phyloP scores from a whole-genome alignment of 1,139 yeast species.

The Wickerhamomyces sp. region DNA sequence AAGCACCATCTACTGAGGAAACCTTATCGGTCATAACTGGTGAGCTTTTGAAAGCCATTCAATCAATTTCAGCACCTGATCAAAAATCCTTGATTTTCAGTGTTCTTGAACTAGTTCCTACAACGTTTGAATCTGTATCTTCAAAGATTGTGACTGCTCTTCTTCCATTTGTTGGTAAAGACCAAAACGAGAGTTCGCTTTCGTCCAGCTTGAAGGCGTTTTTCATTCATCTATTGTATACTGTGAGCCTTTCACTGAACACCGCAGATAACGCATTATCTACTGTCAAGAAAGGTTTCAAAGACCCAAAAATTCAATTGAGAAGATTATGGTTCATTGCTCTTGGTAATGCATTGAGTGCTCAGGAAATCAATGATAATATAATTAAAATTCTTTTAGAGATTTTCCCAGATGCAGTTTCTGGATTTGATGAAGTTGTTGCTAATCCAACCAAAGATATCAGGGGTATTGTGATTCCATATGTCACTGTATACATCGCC shows the following conservation, averaged over 20 bases:
- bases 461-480: conserved; percentile 47
- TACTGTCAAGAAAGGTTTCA: conserved; percentile 52
- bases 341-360: conserved; percentile 34
- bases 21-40: conserved; percentile 34
- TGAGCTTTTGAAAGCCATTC: conserved; percentile 54
- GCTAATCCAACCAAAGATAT: conserved; percentile 41
- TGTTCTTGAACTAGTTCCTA: conserved; percentile 34
- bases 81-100: conserved; percentile 49
- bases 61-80: conserved; percentile 63
- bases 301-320: conserved; percentile 58
- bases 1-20: conserved; percentile 19
- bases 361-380: conserved; percentile 17
- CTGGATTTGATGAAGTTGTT: conserved; percentile 37
- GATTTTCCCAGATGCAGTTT: conserved; percentile 28
- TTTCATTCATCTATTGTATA: conserved; percentile 36
- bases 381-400: conserved; percentile 22
- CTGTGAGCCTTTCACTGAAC: conserved; percentile 7
- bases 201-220: conserved; percentile 46
- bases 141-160: conserved; percentile 40
- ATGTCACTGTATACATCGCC: conserved; percentile 33
- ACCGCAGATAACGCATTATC: conserved; percentile 15
- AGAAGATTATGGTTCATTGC: conserved; percentile 66
- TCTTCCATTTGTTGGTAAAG: conserved; percentile 56
- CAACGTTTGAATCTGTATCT: conserved; percentile 26
- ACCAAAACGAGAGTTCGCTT: conserved; percentile 68